These are phyloP conservation scores for California macrophylla DNA, from an alignment of 441 rosid species.

Conservation along the genomic window DNA sequence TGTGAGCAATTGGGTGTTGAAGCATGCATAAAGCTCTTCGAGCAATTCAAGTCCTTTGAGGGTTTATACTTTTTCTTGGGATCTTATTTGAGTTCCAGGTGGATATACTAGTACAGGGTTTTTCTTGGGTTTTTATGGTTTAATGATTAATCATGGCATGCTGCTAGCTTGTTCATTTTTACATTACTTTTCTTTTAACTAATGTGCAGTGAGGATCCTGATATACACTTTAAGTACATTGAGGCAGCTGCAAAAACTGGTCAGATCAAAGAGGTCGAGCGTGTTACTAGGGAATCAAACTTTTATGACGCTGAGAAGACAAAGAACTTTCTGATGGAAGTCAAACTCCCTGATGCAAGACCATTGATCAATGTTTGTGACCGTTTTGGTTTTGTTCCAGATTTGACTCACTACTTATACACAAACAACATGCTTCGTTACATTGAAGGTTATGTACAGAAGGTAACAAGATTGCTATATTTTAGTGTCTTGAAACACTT, in stretches of 20 bases:
- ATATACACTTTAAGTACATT: slow-evolving; percentile 85
- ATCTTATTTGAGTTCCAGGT: slow-evolving; percentile 94
- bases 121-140: too few relatives aligned
- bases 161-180: neutral
- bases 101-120: neutral
- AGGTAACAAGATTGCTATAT: slow-evolving; percentile 43
- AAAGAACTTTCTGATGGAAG: slow-evolving; percentile 91
- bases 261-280: slow-evolving; percentile 96
- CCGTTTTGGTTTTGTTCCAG: slow-evolving; percentile 94
- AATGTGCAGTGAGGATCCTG: slow-evolving; percentile 41
- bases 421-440: slow-evolving; percentile 95
- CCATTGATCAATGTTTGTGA: slow-evolving; percentile 96
- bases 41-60: slow-evolving; percentile 95
- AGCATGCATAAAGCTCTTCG: slow-evolving; percentile 57
- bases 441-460: slow-evolving; percentile 98
- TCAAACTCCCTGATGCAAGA: slow-evolving; percentile 85
- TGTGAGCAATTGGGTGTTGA: slow-evolving; percentile 46
- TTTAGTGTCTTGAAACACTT: neutral
- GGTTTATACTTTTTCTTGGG: slow-evolving; percentile 96
- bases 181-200: too few relatives aligned
- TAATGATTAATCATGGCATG: neutral
- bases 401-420: slow-evolving; percentile 97
- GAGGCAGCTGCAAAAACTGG: slow-evolving; percentile 97
- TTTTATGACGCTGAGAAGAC: slow-evolving; percentile 93
- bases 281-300: slow-evolving; percentile 91